These are phyloP conservation scores for Achlya hypogyna DNA, from an alignment of 352 stramenopile genomes.

Conservation along the genomic window DNA sequence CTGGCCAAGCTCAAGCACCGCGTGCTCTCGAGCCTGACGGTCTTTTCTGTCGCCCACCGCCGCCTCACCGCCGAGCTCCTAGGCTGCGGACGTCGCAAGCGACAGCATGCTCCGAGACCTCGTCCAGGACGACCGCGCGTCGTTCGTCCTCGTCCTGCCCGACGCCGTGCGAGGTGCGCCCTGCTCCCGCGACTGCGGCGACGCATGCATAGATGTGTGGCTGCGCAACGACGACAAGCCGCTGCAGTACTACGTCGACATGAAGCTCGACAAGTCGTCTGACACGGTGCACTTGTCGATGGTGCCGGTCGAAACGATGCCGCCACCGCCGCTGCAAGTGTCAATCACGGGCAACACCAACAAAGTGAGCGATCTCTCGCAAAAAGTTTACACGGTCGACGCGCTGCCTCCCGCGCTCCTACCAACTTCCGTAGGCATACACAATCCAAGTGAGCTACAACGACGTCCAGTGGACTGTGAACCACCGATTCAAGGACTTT, in stretches of 20 bases:
- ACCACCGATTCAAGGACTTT: conserved; percentile 60
- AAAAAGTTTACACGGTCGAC: conserved; percentile 44
- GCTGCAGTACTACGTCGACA: conserved; percentile 1
- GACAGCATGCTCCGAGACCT: neutral
- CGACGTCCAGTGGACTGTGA: conserved; percentile 55
- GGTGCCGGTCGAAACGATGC: conserved; percentile 41
- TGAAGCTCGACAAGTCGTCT: neutral
- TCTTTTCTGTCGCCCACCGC: neutral
- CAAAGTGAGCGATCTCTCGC: conserved; percentile 70
- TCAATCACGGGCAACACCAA: conserved; percentile 54
- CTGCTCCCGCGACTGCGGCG: too few relatives aligned
- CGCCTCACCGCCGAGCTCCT: neutral
- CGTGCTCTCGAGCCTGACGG: neutral
- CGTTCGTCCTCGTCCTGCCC: neutral
- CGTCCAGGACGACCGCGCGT: neutral
- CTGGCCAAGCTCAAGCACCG: conserved; percentile 17
- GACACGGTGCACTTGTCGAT: neutral
- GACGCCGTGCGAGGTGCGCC: conserved; percentile 10
- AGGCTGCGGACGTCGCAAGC: neutral
- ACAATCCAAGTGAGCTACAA: conserved; percentile 62
- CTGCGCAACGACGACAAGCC: conserved; percentile 18
- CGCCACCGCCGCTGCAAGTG: conserved; percentile 48
- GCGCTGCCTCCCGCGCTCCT: neutral
- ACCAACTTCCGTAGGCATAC: conserved; percentile 27
- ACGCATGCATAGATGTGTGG: conserved; percentile 6